A percentile compares a stretch with the other conserved stretches of the same genome.
phyloP scores from a whole-genome alignment of 345 rosid species.

The Linum trigynum region DNA sequence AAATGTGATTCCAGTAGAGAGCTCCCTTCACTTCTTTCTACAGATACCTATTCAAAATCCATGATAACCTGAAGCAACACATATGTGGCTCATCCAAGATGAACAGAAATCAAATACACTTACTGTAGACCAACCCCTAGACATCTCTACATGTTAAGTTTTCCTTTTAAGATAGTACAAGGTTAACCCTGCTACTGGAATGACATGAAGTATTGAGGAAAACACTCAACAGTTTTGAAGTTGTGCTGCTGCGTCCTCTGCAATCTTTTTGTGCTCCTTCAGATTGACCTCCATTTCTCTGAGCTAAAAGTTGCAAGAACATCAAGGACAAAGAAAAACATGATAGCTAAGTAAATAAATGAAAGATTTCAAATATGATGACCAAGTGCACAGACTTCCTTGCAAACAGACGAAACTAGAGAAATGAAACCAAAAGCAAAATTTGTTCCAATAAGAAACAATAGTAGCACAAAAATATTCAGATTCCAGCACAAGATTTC shows the following conservation, averaged over 20 bases:
- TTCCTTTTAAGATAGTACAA: too few species aligned
- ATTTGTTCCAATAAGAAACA: not conserved
- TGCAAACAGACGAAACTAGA: not conserved
- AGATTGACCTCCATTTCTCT: constrained; percentile 53
- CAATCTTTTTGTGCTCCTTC: constrained; percentile 63
- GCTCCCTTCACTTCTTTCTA: not conserved
- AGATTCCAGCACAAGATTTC: not conserved
- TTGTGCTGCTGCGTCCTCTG: constrained; percentile 45
- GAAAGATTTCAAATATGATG: not conserved
- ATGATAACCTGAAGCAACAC: not conserved
- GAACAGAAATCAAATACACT: too few species aligned
- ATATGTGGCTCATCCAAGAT: not conserved
- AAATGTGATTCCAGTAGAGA: not conserved
- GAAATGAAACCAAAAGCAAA: too few species aligned
- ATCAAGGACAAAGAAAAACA: constrained; percentile 1
- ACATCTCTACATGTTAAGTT: not conserved
- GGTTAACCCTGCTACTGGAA: not conserved
- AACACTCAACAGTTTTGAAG: constrained; percentile 46
- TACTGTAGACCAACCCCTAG: not conserved
- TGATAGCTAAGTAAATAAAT: not conserved
- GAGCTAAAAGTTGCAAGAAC: constrained; percentile 34
- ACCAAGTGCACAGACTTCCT: not conserved
- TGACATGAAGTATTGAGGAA: not conserved
- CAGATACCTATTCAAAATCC: too few species aligned
- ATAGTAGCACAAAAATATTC: not conserved